Evolutionary conservation across 2,329 filamentous ascomycete genomes (phyloP).

Genomic region (Colletotrichum sp.): DNA sequence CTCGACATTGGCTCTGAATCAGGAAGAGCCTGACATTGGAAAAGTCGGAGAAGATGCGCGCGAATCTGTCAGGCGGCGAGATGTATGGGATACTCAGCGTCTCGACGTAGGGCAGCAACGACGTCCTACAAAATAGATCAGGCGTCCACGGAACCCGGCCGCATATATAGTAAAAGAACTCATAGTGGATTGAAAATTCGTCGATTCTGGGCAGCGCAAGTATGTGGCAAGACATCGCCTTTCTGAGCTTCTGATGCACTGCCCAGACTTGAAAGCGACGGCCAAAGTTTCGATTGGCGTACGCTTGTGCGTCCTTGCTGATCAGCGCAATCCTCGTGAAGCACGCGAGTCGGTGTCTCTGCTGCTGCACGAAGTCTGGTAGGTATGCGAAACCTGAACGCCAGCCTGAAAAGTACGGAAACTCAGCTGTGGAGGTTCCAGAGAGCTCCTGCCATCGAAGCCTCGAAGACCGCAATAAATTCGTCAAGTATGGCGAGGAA

Average conservation of each 20-base stretch:
- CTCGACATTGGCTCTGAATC: no score
- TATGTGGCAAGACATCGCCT: not conserved
- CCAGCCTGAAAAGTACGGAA: not conserved
- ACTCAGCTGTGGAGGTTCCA: not conserved
- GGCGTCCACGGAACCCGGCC: not conserved
- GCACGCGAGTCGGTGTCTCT: not conserved
- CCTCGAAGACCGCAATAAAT: not conserved
- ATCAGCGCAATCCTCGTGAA: not conserved
- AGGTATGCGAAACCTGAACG: not conserved
- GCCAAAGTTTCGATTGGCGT: not conserved
- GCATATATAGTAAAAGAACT: rapidly evolving
- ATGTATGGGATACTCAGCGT: not conserved
- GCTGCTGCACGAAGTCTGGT: not conserved
- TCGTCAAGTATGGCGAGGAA: not conserved
- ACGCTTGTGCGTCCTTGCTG: not conserved
- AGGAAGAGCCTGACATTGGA: not conserved
- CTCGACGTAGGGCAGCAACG: rapidly evolving
- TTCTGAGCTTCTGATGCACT: not conserved
- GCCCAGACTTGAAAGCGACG: not conserved
- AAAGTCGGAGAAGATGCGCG: not conserved
- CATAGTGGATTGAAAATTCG: rapidly evolving
- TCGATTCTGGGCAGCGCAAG: not conserved
- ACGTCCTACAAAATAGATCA: rapidly evolving
- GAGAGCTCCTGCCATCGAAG: rapidly evolving
- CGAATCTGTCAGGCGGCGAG: not conserved